These are phyloP conservation scores for Lentithecium fluviatile DNA, from an alignment of 495 filamentous ascomycete genomes.

Conservation along the genomic window DNA sequence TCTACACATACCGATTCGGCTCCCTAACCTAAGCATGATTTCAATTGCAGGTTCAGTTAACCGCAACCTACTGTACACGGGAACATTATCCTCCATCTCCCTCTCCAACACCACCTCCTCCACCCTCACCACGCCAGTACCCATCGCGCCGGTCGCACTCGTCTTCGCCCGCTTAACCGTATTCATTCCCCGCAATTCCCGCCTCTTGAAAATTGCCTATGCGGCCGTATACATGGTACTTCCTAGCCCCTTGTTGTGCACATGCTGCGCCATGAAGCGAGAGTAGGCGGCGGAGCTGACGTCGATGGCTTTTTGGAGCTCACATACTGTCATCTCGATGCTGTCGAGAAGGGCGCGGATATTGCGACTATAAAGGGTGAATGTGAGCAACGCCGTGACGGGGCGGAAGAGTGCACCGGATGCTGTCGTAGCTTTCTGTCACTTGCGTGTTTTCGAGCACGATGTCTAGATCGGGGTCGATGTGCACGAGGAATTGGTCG, in stretches of 20 bases:
- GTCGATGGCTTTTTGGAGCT: conserved; percentile 48
- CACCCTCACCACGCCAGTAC: conserved; percentile 4
- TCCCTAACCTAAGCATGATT: too few species aligned
- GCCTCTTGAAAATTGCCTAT: conserved; percentile 47
- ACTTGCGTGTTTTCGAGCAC: too few species aligned
- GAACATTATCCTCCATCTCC: conserved; percentile 44
- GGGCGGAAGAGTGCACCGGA: too few species aligned
- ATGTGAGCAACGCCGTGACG: too few species aligned
- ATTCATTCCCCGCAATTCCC: conserved; percentile 43
- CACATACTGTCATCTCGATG: conserved; percentile 51
- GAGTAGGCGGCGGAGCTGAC: conserved; percentile 37
- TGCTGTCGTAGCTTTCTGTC: too few species aligned
- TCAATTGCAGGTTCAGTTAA: conserved; percentile 35
- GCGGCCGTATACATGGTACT: conserved; percentile 37
- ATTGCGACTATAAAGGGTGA: too few species aligned
- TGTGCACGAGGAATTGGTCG: too few species aligned
- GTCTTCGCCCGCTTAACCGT: conserved; percentile 31
- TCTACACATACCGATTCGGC: too few species aligned
- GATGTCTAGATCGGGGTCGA: too few species aligned
- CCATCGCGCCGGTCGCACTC: background rate
- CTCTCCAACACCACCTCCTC: conserved; percentile 44
- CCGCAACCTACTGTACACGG: conserved; percentile 56
- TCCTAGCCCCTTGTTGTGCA: conserved; percentile 40
- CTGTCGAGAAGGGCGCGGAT: conserved; percentile 48
- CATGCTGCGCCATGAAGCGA: conserved; percentile 45